Base-by-base conservation (phyloP, 371 early-diverging fungal species). In the Mucor saturninus region DNA sequence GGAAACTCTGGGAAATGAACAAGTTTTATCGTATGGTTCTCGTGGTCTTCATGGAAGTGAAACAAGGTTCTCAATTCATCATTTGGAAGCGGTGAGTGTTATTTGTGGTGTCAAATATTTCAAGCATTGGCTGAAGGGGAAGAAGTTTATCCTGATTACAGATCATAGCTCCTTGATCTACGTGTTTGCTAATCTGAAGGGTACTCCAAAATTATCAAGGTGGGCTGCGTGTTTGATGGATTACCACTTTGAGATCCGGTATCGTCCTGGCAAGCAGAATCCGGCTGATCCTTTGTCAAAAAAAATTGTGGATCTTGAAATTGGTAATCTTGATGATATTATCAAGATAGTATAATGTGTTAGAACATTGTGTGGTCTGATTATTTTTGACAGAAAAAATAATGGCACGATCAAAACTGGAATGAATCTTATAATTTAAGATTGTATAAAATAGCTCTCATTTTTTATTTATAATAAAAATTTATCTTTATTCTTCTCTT, bases 31-130 rank as follows among this genome's bases (percentile, higher is more conserved):
- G 1, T 73, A 67, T 59, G 70, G 54, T 10, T 67, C 68, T 15
- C 73, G 2, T 26, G 15, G 14, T 28, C 28, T 7, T 10, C 64
- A 10, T 15, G 45, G 45, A 5, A 15, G 45, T 45, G 67, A 74
- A 37, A 38, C 5, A 10, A 66, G 45, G 4, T 75, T 67, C 35
- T 35, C n/a, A 13, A 48, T 45, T 5, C 39, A 8, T 4, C 58
- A 50, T 31, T 26, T 56, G 1, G 63, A 62, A 51, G 51, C 9
- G 11, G 76, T 13, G 66, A 72, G 1, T 59, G 14, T 81, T 1
- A 57, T 79, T 0, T 75, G 69, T 71, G 78, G 69, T 32, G 49
- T 73, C 3, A 32, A 61, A 14, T 43, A 73, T 5, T 81, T 70
- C 65, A 58, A 66, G 4, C 75, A 72, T 21, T 79, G 70, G 54